phyloP scores from a whole-genome alignment of 1,139 yeast species.

The Suhomyces choctaworum region DNA sequence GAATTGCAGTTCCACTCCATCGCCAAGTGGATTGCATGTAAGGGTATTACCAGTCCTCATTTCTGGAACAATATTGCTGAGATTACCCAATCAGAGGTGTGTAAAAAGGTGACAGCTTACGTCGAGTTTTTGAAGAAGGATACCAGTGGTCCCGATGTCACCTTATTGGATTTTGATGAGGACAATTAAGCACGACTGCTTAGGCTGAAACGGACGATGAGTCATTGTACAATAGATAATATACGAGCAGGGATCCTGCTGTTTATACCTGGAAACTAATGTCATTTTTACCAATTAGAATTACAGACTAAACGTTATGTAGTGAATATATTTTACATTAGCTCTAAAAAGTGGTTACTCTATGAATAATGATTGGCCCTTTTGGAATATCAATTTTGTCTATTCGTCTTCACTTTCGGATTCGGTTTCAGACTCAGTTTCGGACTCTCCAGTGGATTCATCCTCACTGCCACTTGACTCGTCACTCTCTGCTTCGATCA shows the following conservation, averaged over 20 bases:
- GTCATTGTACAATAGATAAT: no score
- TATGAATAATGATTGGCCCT: no score
- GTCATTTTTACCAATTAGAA: no score
- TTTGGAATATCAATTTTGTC: constrained; percentile 3
- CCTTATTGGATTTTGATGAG: constrained; percentile 7
- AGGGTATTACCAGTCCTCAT: constrained; percentile 25
- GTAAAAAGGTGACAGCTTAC: constrained; percentile 26
- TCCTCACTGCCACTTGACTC: no score
- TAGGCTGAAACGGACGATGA: no score
- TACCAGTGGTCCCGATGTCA: constrained; percentile 17
- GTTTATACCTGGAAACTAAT: no score
- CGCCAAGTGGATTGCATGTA: constrained; percentile 39
- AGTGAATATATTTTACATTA: no score
- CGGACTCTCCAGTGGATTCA: constrained; percentile 23
- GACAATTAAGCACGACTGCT: no score
- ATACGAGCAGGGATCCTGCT: no score
- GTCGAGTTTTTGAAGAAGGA: constrained; percentile 30
- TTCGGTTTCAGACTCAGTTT: constrained; percentile 4
- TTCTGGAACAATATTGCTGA: constrained; percentile 26
- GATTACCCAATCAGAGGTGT: constrained; percentile 24
- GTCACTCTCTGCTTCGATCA: constrained; percentile 16
- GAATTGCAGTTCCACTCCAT: constrained; percentile 38
- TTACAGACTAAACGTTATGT: no score
- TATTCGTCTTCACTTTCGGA: constrained; percentile 5
- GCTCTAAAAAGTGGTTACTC: no score